Conservation (phyloP, 2,329 filamentous ascomycete species). For the Colletotrichum theobromicola region DNA sequence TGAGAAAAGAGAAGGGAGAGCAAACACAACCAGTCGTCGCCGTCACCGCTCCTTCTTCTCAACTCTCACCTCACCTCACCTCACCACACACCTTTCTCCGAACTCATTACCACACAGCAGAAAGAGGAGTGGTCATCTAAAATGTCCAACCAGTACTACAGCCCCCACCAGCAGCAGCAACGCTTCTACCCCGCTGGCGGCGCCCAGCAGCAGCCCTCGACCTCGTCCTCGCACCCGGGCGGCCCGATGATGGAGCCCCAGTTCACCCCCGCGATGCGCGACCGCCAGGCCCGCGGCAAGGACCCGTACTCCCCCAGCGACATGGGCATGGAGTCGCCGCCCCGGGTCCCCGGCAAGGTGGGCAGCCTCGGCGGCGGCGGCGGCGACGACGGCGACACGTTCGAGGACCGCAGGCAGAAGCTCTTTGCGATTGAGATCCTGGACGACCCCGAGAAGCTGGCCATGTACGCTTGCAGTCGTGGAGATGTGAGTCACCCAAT, state of each 20-base stretch:
- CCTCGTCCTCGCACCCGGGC: neutral
- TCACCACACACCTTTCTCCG: neutral
- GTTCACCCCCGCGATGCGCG: constrained; percentile 59
- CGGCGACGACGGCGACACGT: constrained; percentile 40
- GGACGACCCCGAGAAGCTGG: constrained; percentile 61
- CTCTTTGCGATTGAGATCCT: constrained; percentile 59
- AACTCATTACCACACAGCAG: neutral
- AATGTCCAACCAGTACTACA: constrained; percentile 15
- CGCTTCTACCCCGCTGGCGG: constrained; percentile 13
- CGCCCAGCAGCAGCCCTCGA: neutral
- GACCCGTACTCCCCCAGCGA: constrained; percentile 50
- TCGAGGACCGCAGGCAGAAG: constrained; percentile 46
- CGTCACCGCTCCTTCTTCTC: neutral
- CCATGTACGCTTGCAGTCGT: constrained; percentile 61
- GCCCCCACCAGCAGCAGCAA: neutral
- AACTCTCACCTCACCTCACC: neutral
- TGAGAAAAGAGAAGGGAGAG: neutral
- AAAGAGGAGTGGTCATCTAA: neutral
- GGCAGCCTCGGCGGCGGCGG: neutral
- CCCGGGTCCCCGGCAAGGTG: neutral
- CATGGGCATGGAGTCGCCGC: constrained; percentile 24
- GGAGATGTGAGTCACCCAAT: constrained; percentile 62
- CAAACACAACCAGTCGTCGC: neutral
- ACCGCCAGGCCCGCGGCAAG: constrained; percentile 64
- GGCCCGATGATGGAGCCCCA: constrained; percentile 23